phyloP scores from a whole-genome alignment of 2,329 filamentous ascomycete species.

The Fusarium euwallaceae region DNA sequence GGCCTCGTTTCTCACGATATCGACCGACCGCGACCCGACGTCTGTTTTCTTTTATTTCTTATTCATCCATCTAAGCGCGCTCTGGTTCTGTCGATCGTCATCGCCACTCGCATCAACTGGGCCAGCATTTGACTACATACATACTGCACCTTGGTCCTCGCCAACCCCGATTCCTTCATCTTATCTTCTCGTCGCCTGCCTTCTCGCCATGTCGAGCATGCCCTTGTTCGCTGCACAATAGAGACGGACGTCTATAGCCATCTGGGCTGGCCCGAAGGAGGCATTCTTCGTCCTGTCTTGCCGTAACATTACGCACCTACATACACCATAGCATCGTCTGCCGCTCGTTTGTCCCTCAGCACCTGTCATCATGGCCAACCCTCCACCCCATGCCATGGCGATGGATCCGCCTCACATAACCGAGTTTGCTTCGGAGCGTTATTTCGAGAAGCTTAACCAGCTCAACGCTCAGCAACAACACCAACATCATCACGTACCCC shows the following conservation, averaged over 20 bases:
- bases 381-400: slow-evolving; percentile 49
- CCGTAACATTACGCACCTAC: slow-evolving; percentile 12
- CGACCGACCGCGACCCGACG: slow-evolving; percentile 21
- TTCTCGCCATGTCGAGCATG: slow-evolving; percentile 49
- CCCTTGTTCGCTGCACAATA: slow-evolving; percentile 48
- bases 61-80: not conserved
- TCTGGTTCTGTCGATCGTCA: not conserved
- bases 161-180: slow-evolving; percentile 33
- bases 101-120: slow-evolving; percentile 13
- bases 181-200: slow-evolving; percentile 23
- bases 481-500: slow-evolving; percentile 44
- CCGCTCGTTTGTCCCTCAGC: slow-evolving; percentile 38
- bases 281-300: slow-evolving; percentile 34
- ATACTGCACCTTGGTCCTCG: slow-evolving; percentile 13
- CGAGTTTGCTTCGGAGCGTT: slow-evolving; percentile 75
- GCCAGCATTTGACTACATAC: slow-evolving; percentile 14
- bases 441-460: slow-evolving; percentile 72
- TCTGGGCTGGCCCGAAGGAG: slow-evolving; percentile 47
- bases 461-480: slow-evolving; percentile 63
- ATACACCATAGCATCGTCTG: slow-evolving; percentile 17
- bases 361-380: slow-evolving; percentile 51
- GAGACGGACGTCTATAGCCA: slow-evolving; percentile 50
- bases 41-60: slow-evolving; percentile 16
- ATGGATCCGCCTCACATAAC: slow-evolving; percentile 75
- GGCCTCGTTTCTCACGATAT: slow-evolving; percentile 41